phyloP scores from a whole-genome alignment of 768 basidiomycete species.

The Botryobasidium botryosum region DNA sequence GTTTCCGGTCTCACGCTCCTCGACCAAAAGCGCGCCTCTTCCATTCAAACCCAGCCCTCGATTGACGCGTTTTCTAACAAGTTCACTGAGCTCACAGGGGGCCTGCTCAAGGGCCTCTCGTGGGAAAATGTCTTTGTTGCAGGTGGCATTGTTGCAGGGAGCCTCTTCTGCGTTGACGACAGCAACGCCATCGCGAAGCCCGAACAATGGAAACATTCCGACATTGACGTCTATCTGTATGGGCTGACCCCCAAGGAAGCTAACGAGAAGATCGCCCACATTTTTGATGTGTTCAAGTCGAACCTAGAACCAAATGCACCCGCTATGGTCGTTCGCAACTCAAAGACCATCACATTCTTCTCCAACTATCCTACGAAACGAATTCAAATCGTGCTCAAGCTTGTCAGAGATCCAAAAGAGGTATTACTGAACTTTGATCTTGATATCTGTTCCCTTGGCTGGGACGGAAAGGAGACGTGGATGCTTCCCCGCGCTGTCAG shows the following conservation, averaged over 20 bases:
- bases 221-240: conserved; percentile 12
- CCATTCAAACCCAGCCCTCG: conserved; percentile 5
- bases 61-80: background rate
- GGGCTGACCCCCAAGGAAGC: conserved; percentile 5
- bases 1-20: conserved; percentile 1
- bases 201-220: conserved; percentile 6
- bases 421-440: conserved; percentile 12
- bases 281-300: conserved; percentile 6
- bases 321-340: conserved; percentile 10
- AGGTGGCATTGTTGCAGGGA: conserved; percentile 10
- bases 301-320: conserved; percentile 6
- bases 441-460: conserved; percentile 10
- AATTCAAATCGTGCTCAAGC: conserved; percentile 11
- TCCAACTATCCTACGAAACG: too few species aligned
- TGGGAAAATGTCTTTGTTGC: conserved; percentile 12
- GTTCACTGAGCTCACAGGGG: conserved; percentile 6
- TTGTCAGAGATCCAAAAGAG: conserved; percentile 3
- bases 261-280: conserved; percentile 8
- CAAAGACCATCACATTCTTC: conserved; percentile 10
- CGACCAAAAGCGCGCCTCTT: conserved; percentile 3
- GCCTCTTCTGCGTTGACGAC: too few species aligned
- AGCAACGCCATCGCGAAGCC: conserved; percentile 4
- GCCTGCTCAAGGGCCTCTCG: conserved; percentile 7
- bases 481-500: conserved; percentile 11
- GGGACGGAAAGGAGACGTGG: conserved; percentile 7